Evolutionary conservation across 257 asterid species (phyloP).

Genomic region (Capsicum rhomboideum): DNA sequence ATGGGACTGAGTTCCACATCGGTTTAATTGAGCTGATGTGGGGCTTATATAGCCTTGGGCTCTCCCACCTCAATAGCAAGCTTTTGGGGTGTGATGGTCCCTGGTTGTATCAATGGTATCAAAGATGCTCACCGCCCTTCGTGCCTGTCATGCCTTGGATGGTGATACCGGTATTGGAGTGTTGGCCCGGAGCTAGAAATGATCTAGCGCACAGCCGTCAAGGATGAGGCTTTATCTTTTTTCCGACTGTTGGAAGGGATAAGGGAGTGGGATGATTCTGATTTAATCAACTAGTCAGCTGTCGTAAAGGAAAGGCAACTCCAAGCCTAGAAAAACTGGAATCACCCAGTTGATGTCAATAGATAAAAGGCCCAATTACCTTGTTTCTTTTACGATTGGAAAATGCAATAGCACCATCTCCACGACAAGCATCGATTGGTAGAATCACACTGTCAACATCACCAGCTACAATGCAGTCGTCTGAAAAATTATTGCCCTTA

Average conservation of each 20-base stretch:
- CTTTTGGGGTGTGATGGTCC: too few relatives aligned
- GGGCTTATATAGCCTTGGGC: too few relatives aligned
- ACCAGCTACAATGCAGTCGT: conserved; percentile 39
- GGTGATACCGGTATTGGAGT: too few relatives aligned
- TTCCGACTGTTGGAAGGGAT: neutral
- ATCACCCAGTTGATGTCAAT: neutral
- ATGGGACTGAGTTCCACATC: too few relatives aligned
- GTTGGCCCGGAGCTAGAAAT: too few relatives aligned
- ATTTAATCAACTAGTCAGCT: neutral
- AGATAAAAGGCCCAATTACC: conserved; percentile 24
- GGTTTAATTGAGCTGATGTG: too few relatives aligned
- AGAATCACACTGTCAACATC: conserved; percentile 90
- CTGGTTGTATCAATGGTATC: too few relatives aligned
- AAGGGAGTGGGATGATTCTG: neutral
- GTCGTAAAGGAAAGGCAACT: neutral
- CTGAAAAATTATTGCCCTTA: conserved; percentile 18
- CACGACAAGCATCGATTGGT: conserved; percentile 80
- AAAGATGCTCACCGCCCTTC: too few relatives aligned
- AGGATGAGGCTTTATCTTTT: neutral
- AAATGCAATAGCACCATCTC: conserved; percentile 82
- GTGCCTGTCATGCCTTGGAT: too few relatives aligned
- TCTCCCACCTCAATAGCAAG: too few relatives aligned
- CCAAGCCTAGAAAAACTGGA: neutral
- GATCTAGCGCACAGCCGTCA: too few relatives aligned
- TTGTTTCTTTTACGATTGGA: conserved; percentile 31